These are phyloP conservation scores for Nothopassalora personata DNA, from an alignment of 2,329 filamentous ascomycete genomes.

Conservation along the genomic window DNA sequence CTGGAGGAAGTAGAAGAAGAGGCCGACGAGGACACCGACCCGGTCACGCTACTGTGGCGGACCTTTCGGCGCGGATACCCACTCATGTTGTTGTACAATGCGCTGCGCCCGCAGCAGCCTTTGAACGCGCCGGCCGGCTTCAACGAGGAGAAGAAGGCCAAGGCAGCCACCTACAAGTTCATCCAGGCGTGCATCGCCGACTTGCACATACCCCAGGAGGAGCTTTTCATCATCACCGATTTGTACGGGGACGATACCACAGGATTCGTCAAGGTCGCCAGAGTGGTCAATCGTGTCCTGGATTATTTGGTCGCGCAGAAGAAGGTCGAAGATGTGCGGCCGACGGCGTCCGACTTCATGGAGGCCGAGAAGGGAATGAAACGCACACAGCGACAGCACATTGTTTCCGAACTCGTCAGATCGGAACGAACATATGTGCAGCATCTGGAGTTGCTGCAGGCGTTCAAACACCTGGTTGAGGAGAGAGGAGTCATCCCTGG, in stretches of 20 bases:
- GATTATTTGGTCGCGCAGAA: constrained; percentile 77
- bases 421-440: constrained; percentile 98
- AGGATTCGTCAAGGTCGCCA: constrained; percentile 93
- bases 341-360: constrained; percentile 53
- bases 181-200: constrained; percentile 82
- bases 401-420: constrained; percentile 84
- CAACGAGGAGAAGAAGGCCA: constrained; percentile 70
- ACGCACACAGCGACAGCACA: constrained; percentile 73
- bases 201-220: constrained; percentile 68
- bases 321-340: constrained; percentile 55
- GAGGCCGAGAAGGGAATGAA: constrained; percentile 43
- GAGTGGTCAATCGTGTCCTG: constrained; percentile 86
- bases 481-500: constrained; percentile 82
- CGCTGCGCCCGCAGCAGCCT: constrained; percentile 63
- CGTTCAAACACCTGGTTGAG: constrained; percentile 83
- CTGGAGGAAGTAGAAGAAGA: constrained; percentile 67
- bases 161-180: constrained; percentile 88
- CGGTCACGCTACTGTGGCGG: constrained; percentile 86
- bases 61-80: constrained; percentile 79
- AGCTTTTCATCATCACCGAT: constrained; percentile 89
- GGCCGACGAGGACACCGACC: constrained; percentile 63
- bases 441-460: constrained; percentile 88
- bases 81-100: constrained; percentile 83
- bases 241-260: constrained; percentile 91
- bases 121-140: constrained; percentile 47